A percentile compares a stretch with the other conserved stretches of the same genome.
Evolutionary conservation across 2,329 filamentous ascomycete genomes (phyloP).

Genomic region (Hymenoscyphus salicellus): DNA sequence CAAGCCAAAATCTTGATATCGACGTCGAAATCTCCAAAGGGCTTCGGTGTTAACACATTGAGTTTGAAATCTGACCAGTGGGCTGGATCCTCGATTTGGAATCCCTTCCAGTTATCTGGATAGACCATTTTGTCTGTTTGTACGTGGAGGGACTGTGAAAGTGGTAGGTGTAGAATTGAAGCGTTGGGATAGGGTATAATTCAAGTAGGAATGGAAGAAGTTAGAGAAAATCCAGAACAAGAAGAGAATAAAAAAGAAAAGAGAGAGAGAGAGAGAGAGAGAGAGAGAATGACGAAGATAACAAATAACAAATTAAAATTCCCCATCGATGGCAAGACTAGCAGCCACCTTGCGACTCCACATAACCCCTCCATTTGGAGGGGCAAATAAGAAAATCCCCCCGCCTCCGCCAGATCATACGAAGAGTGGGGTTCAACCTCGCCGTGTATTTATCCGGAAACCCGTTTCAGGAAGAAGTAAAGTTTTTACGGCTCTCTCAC

Average conservation of each 20-base stretch:
- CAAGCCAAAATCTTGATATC: conserved; percentile 84
- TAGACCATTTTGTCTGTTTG: conserved; percentile 36
- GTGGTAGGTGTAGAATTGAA: background rate
- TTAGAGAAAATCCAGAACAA: background rate
- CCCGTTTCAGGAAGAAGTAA: background rate
- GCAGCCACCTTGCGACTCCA: no score
- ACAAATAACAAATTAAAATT: background rate
- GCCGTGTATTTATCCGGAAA: conserved; percentile 2
- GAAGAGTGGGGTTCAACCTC: conserved; percentile 1
- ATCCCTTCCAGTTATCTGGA: conserved; percentile 59
- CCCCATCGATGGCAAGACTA: background rate
- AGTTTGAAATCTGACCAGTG: conserved; percentile 36
- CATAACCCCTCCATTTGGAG: conserved; percentile 7
- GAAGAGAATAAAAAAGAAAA: background rate
- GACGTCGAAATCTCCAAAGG: conserved; percentile 82
- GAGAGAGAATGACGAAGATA: background rate
- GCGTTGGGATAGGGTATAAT: background rate
- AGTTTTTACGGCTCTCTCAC: background rate
- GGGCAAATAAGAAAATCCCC: background rate
- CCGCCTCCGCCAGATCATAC: background rate
- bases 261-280: background rate
- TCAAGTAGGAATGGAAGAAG: background rate
- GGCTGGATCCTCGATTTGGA: conserved; percentile 48
- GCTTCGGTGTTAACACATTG: conserved; percentile 72
- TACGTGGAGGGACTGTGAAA: background rate